Base-by-base conservation (phyloP, 2,329 filamentous ascomycete genomes). In the Fusarium anguioides region DNA sequence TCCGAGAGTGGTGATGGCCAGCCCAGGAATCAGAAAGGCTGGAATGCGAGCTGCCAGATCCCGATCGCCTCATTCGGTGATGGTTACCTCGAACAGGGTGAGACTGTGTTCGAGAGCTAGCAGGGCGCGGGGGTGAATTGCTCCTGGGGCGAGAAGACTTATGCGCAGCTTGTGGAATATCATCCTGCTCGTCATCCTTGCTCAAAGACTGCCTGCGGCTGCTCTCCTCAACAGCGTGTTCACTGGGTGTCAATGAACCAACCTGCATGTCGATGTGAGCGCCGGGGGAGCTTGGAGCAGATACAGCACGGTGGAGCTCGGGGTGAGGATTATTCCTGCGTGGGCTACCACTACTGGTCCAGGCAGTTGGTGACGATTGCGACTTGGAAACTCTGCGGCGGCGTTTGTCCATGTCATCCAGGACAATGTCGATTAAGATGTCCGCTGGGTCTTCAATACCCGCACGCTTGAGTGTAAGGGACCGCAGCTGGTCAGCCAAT, bases 401-500 rank as follows among this genome's bases (percentile, higher is more conserved):
- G 67, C 96, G 87, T 81, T 93, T 96, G 78, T 98, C 95, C 85
- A 97, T 96, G 75, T 99, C 96, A 75, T 99, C 96, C 62, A 99
- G 81, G 24, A 99, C 94, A 70, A 99, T 96, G 72, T 96, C 91
- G 66, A 96, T 92, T 45, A 98, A 83, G 36, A 99, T 86, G 75
- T 98, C 96, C 18, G 91, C 90, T 5, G 93, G 93, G 74, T 99
- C 94, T 66, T 97, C 94, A 41, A 99, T 85, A 66, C 90, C 89
- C 54, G 92, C 95, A 70, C 94, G 89, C 80, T 94, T 97, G 68
- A 99, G 83, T 4, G 92, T 96, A 67, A 99, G 83, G 64, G 93
- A 96, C 60, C 94, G 90, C 65, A 99, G 82, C 77, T 97, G 94
- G 75, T 99, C 96, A 10, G 96, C 92, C 55, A 98, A 81, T 59